These are phyloP conservation scores for Stramenopiles sp. DNA, from an alignment of 352 stramenopile species.

Conservation along the genomic window DNA sequence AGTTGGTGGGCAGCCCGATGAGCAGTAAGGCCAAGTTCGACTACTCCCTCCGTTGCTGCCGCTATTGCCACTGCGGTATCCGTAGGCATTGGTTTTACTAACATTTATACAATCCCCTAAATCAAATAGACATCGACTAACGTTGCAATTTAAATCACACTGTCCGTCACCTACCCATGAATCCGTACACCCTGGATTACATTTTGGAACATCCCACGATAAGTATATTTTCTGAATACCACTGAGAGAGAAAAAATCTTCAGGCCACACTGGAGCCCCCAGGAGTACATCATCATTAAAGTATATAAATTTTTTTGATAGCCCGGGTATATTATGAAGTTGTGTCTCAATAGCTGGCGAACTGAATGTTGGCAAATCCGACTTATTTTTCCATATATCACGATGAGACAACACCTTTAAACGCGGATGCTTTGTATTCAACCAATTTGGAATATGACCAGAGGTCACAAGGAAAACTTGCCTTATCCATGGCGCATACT, in stretches of 20 bases:
- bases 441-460: constrained; percentile 73
- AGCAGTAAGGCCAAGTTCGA: constrained; percentile 24
- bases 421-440: constrained; percentile 44
- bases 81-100: constrained; percentile 19
- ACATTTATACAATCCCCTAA: constrained; percentile 71
- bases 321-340: constrained; percentile 67
- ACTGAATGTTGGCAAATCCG: constrained; percentile 70
- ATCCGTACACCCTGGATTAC: constrained; percentile 36
- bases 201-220: constrained; percentile 73
- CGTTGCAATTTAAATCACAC: constrained; percentile 68
- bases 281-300: constrained; percentile 91
- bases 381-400: constrained; percentile 65
- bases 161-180: constrained; percentile 44
- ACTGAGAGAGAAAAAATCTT: constrained; percentile 66
- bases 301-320: constrained; percentile 77
- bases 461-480: constrained; percentile 82
- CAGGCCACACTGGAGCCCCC: constrained; percentile 49
- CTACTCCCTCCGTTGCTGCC: neutral
- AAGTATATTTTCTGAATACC: constrained; percentile 71
- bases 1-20: constrained; percentile 41
- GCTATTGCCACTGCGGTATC: neutral
- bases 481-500: constrained; percentile 79
- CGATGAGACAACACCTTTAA: constrained; percentile 62
- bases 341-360: constrained; percentile 78
- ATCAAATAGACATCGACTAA: constrained; percentile 63